Percentiles rank a stretch among this genome's conserved stretches.
Conservation (phyloP, 352 stramenopile genomes). For the Globisporangium okanoganense region DNA sequence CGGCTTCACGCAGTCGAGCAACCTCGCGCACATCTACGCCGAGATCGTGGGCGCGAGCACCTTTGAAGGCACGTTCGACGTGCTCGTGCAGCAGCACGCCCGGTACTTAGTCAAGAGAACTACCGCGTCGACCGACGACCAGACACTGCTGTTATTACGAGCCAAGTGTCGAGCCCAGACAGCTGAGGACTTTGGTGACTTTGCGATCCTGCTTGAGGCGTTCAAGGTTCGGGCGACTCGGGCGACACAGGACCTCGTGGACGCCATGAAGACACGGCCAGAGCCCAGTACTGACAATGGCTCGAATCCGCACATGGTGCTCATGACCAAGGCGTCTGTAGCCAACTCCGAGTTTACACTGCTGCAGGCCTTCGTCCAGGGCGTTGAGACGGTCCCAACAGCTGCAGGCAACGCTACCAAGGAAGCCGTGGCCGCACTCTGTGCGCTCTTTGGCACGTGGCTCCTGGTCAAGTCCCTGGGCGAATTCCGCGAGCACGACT, state of each 20-base stretch:
- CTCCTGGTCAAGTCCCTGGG: conserved; percentile 27
- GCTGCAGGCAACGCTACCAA: neutral
- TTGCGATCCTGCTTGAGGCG: conserved; percentile 20
- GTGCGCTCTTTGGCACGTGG: conserved; percentile 27
- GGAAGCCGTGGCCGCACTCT: conserved; percentile 18
- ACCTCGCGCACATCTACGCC: conserved; percentile 22
- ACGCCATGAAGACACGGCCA: conserved; percentile 9
- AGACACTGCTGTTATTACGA: conserved; percentile 10
- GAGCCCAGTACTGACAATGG: conserved; percentile 11
- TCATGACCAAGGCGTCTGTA: conserved; percentile 33
- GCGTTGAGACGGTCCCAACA: conserved; percentile 20
- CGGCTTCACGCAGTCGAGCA: conserved; percentile 16
- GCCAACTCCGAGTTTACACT: conserved; percentile 32
- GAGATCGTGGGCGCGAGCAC: conserved; percentile 46
- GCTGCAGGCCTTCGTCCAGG: conserved; percentile 22
- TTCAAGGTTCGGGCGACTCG: conserved; percentile 27
- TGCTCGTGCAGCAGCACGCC: conserved; percentile 64
- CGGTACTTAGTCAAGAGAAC: conserved; percentile 58
- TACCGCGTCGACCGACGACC: conserved; percentile 14
- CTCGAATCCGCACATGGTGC: conserved; percentile 31
- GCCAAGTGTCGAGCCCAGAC: conserved; percentile 14
- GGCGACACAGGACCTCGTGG: conserved; percentile 13
- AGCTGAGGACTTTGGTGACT: conserved; percentile 21
- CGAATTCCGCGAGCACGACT: conserved; percentile 44
- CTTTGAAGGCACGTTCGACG: conserved; percentile 69